Percentiles rank a stretch among this genome's conserved stretches.
Evolutionary conservation across 2,329 filamentous ascomycete genomes (phyloP).

Genomic region (Blumeria hordei): DNA sequence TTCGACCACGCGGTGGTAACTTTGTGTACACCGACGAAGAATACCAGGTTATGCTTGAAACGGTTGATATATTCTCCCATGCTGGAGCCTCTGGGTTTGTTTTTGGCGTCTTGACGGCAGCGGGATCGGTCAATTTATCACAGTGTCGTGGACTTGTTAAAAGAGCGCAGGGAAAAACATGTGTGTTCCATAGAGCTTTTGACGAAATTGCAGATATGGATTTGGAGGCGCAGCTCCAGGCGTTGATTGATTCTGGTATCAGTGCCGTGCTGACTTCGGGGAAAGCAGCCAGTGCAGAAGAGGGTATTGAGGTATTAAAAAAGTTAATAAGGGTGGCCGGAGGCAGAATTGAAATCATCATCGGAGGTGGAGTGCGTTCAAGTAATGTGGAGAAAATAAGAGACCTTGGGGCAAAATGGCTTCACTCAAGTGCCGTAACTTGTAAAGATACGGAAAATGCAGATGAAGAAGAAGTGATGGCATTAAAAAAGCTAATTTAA

Average conservation of each 20-base stretch:
- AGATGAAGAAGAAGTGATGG: too few species aligned
- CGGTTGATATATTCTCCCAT: not conserved
- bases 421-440: constrained; percentile 20
- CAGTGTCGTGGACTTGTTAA: constrained; percentile 20
- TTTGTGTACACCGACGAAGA: constrained; percentile 21
- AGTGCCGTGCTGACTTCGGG: constrained; percentile 24
- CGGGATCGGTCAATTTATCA: constrained; percentile 17
- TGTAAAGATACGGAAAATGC: too few species aligned
- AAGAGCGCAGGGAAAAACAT: constrained; percentile 18
- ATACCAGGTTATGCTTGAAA: constrained; percentile 19
- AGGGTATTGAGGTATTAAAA: constrained; percentile 7
- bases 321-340: constrained; percentile 14
- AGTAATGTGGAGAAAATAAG: constrained; percentile 18
- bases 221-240: constrained; percentile 4
- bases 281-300: constrained; percentile 8
- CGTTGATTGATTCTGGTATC: constrained; percentile 19
- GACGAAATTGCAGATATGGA: constrained; percentile 16
- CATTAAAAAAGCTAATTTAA: constrained; percentile 5
- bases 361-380: constrained; percentile 25
- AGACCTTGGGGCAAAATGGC: constrained; percentile 13
- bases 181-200: constrained; percentile 30
- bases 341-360: constrained; percentile 20
- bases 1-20: constrained; percentile 22
- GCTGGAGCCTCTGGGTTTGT: constrained; percentile 22
- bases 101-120: constrained; percentile 21